A percentile compares a stretch with the other conserved stretches of the same genome.
Conservation (phyloP, 1,139 yeast genomes). For the Debaryomyces udenii region DNA sequence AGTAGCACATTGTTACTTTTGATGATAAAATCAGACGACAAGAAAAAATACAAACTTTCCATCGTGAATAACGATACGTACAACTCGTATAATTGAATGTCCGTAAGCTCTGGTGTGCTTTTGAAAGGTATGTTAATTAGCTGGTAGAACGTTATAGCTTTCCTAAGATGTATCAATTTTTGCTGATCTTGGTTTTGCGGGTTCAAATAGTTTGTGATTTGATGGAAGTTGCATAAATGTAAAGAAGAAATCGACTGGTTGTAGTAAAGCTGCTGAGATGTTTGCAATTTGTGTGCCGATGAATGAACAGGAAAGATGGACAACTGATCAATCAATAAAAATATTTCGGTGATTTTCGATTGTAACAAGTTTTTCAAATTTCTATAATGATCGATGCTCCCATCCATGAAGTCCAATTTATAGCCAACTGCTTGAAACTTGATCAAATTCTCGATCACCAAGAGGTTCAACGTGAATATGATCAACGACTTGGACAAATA, state of each 20-base stretch:
- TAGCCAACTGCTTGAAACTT: conserved; percentile 21
- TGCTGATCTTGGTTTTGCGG: conserved; percentile 33
- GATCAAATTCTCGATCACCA: conserved; percentile 36
- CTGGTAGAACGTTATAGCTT: conserved; percentile 42
- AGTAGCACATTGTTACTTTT: conserved; percentile 13
- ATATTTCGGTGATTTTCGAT: conserved; percentile 33
- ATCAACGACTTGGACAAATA: conserved; percentile 34
- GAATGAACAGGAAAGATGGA: conserved; percentile 27
- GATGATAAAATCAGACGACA: conserved; percentile 25
- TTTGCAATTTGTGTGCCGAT: conserved; percentile 10
- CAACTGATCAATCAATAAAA: conserved; percentile 32
- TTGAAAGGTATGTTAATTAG: conserved; percentile 31
- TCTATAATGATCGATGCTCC: conserved; percentile 11
- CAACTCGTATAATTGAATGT: conserved; percentile 36
- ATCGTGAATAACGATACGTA: conserved; percentile 36
- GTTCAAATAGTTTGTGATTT: conserved; percentile 28
- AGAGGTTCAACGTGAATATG: conserved; percentile 32
- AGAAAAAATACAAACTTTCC: conserved; percentile 38
- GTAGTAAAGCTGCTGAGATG: conserved; percentile 36
- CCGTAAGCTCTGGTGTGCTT: conserved; percentile 23
- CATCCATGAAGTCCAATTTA: conserved; percentile 1
- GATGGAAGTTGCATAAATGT: conserved; percentile 41
- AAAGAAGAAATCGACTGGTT: conserved; percentile 36
- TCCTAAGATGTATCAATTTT: conserved; percentile 35
- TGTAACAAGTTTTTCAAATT: conserved; percentile 31